These are phyloP conservation scores for Ustilaginoidea virens DNA, from an alignment of 2,329 filamentous ascomycete genomes.

Conservation along the genomic window DNA sequence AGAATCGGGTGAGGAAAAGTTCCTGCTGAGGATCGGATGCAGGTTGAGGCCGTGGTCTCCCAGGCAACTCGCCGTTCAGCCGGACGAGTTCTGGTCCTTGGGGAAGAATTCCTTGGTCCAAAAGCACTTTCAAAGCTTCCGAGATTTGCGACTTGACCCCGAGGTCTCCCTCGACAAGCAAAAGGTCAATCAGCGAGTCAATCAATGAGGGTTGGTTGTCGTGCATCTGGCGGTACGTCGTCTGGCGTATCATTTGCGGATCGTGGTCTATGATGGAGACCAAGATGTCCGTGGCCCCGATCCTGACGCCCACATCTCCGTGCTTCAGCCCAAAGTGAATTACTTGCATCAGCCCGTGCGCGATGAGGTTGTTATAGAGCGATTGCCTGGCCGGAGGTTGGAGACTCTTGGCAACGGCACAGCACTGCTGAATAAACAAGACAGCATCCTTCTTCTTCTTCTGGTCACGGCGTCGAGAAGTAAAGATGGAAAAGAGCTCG, in stretches of 20 bases:
- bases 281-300: constrained; percentile 85
- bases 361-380: constrained; percentile 81
- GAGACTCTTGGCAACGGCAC: constrained; percentile 82
- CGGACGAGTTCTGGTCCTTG: constrained; percentile 41
- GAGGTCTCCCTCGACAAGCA: constrained; percentile 81
- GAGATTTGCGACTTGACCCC: constrained; percentile 93
- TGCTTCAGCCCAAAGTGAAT: constrained; percentile 87
- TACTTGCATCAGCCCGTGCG: constrained; percentile 72
- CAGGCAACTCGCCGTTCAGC: constrained; percentile 51
- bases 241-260: constrained; percentile 80
- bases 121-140: constrained; percentile 83
- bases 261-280: constrained; percentile 94
- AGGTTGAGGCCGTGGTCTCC: constrained; percentile 41
- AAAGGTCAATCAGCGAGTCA: constrained; percentile 80
- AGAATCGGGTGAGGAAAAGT: constrained; percentile 74
- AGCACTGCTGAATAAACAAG: constrained; percentile 92
- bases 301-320: constrained; percentile 66
- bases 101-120: constrained; percentile 50
- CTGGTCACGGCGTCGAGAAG: constrained; percentile 43
- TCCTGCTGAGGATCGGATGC: constrained; percentile 60
- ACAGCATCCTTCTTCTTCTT: constrained; percentile 86
- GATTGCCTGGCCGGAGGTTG: constrained; percentile 68
- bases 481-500: constrained; percentile 80
- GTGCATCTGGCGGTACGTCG: constrained; percentile 81
- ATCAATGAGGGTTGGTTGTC: constrained; percentile 77